Base-by-base conservation (phyloP, 371 early-diverging fungal species). In the Apophysomyces elegans region DNA sequence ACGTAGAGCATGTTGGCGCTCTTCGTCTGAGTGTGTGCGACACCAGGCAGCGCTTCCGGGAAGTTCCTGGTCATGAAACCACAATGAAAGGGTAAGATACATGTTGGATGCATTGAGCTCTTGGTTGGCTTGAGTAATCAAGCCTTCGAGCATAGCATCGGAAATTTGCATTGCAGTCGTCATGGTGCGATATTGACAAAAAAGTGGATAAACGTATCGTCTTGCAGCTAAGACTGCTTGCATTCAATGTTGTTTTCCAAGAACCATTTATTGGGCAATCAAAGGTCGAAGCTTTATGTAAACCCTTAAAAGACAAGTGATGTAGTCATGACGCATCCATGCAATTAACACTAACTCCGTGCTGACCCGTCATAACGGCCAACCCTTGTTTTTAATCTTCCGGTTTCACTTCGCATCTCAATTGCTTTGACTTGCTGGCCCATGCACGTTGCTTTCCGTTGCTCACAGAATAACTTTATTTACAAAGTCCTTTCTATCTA, bases 401-500 rank as follows among this genome's bases (percentile, higher is more conserved):
- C 13, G 8, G 46, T 45, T 45, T 45, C 46, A 45, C 16, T 45
- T 45, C 2, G 1, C 9, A n/a, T 45, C 5, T 12, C 16, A 45
- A 13, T 12, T 12, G 14, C 43, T 14, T 43, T 12, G 12, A 9
- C 9, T 2, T 37, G 18, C 36, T 58, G 8, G 2, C 8, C 36
- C 36, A 11, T 14, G 36, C 3, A 58, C 18, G 8, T 36, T 36
- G 11, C 3, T 26, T 26, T 26, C 2, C 32, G 32, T 26, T 26
- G 2, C 4, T 41, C 71, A 73, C 36, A 76, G 14, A 5, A 70
- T 72, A 11, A 71, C 67, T 65, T 79, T 79, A 64, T 79, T 75
- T 13, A 79, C 79, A 37, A 63, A 26, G 21, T 72, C 76, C 71
- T 70, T 76, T 18, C 66, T 56, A 18, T 67, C 62, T 3, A 70